These are phyloP conservation scores for Cystobasidium tubakii DNA, from an alignment of 768 basidiomycete species.

Conservation along the genomic window DNA sequence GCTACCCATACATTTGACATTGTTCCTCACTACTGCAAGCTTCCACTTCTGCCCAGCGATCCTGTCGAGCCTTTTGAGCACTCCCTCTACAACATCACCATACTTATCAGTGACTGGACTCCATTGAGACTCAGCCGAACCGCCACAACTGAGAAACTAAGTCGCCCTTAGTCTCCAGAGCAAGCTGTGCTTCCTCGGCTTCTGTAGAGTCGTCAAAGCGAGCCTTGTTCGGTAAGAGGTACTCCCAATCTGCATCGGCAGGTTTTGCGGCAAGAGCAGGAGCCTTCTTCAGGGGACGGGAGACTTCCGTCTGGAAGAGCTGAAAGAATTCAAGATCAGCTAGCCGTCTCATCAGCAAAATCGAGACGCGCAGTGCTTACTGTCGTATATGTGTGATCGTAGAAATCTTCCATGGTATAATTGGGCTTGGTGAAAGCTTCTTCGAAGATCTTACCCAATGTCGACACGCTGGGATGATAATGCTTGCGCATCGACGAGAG, in stretches of 20 bases:
- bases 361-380: slow-evolving; percentile 45
- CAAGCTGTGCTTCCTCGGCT: slow-evolving; percentile 5
- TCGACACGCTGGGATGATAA: slow-evolving; percentile 81
- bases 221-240: slow-evolving; percentile 10
- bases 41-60: background rate
- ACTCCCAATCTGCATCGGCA: background rate
- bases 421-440: slow-evolving; percentile 88
- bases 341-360: background rate
- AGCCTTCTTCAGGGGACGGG: slow-evolving; percentile 72
- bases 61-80: background rate
- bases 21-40: background rate
- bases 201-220: background rate
- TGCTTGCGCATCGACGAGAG: slow-evolving; percentile 69
- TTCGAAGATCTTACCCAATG: slow-evolving; percentile 72
- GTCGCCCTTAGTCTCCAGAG: slow-evolving; percentile 8
- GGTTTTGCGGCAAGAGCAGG: slow-evolving; percentile 53
- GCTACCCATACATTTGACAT: background rate
- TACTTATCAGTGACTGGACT: background rate
- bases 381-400: slow-evolving; percentile 69
- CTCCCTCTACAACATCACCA: background rate
- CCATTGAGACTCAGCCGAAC: background rate
- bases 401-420: slow-evolving; percentile 88
- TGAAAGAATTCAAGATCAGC: slow-evolving; percentile 47
- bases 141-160: slow-evolving; percentile 2
- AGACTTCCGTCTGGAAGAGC: slow-evolving; percentile 80